Conservation (phyloP, 495 filamentous ascomycete genomes). For the Aspergillus taichungensis region DNA sequence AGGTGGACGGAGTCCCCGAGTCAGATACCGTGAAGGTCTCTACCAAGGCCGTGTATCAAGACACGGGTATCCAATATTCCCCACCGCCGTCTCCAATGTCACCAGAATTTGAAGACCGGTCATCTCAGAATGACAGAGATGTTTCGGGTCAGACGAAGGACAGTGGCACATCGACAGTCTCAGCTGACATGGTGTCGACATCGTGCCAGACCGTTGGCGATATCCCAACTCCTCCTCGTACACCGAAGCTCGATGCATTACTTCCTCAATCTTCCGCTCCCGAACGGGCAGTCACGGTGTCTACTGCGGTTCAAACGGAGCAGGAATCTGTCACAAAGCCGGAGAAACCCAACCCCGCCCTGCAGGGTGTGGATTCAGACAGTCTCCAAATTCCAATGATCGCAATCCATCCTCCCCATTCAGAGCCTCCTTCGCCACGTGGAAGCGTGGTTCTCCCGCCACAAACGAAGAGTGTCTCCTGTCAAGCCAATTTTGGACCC, state of each 20-base stretch:
- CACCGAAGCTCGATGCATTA: constrained; percentile 44
- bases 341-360: constrained; percentile 9
- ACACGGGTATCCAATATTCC: constrained; percentile 73
- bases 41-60: constrained; percentile 43
- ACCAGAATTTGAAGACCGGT: neutral
- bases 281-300: constrained; percentile 29
- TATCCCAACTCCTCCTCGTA: constrained; percentile 59
- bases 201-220: constrained; percentile 64
- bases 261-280: constrained; percentile 5
- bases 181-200: constrained; percentile 55
- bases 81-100: constrained; percentile 68
- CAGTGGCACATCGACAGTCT: constrained; percentile 20
- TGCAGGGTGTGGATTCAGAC: constrained; percentile 12
- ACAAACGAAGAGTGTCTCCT: constrained; percentile 51
- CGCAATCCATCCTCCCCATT: constrained; percentile 55
- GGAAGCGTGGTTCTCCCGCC: constrained; percentile 53
- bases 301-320: constrained; percentile 68
- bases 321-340: constrained; percentile 4
- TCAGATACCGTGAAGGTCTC: constrained; percentile 6
- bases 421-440: constrained; percentile 55
- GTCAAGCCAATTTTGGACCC: constrained; percentile 40
- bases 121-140: neutral
- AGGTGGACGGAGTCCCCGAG: constrained; percentile 13
- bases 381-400: constrained; percentile 49
- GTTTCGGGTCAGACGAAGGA: constrained; percentile 17